A percentile compares a stretch with the other conserved stretches of the same genome.
Conservation (phyloP, 768 basidiomycete genomes). For the Mrakia frigida region DNA sequence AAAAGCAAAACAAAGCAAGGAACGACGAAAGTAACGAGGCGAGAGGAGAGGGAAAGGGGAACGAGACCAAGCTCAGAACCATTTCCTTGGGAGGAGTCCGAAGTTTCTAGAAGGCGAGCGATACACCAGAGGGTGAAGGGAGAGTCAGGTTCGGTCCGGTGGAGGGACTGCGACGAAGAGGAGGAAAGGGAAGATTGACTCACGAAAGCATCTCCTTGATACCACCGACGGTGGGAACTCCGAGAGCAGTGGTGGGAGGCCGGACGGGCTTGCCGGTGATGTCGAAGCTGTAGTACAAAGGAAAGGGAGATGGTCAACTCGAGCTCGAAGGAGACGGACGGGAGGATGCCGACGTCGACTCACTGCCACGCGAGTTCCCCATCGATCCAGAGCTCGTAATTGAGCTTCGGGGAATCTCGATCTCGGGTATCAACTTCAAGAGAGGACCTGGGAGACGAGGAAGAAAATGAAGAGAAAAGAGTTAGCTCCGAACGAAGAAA, state of each 20-base stretch:
- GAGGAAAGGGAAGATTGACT: neutral
- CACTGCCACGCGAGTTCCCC: constrained; percentile 14
- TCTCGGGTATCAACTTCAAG: constrained; percentile 66
- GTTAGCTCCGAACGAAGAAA: neutral
- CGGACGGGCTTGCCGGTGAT: constrained; percentile 37
- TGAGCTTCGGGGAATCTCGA: constrained; percentile 51
- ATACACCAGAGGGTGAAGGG: neutral
- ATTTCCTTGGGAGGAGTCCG: neutral
- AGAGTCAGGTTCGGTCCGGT: neutral
- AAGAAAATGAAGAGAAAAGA: neutral
- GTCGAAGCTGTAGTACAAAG: constrained; percentile 21
- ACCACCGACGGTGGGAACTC: constrained; percentile 25
- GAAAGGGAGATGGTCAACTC: neutral
- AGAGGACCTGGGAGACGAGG: constrained; percentile 46
- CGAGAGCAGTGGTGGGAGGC: neutral
- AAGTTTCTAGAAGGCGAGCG: neutral
- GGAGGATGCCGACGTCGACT: neutral
- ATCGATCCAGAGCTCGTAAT: constrained; percentile 33
- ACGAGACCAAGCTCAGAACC: constrained; percentile 5
- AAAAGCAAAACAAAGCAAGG: neutral
- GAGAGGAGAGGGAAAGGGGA: neutral
- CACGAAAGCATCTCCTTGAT: constrained; percentile 27
- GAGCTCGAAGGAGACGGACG: neutral
- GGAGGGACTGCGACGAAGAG: neutral
- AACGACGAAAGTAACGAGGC: neutral